These are phyloP conservation scores for Plenodomus lindquistii DNA, from an alignment of 2,329 filamentous ascomycete species.

Conservation along the genomic window DNA sequence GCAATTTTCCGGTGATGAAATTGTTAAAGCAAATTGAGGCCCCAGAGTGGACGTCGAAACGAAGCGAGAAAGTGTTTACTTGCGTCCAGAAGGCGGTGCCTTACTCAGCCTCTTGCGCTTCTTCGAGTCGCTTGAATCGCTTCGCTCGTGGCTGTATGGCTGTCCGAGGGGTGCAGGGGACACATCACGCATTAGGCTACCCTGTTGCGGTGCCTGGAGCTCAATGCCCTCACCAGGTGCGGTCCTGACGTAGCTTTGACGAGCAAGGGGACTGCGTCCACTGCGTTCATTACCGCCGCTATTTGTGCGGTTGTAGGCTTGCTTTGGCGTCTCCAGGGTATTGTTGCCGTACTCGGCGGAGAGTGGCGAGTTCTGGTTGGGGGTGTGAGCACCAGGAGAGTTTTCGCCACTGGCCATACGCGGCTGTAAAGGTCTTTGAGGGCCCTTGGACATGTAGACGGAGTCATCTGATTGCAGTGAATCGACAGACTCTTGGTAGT, in stretches of 20 bases:
- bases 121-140: conserved; percentile 39
- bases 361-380: conserved; percentile 33
- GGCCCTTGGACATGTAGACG: conserved; percentile 32
- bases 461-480: conserved; percentile 42
- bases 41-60: conserved; percentile 8
- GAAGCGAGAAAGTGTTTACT: conserved; percentile 14
- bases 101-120: conserved; percentile 44
- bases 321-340: conserved; percentile 36
- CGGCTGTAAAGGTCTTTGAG: conserved; percentile 27
- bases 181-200: conserved; percentile 39
- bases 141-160: conserved; percentile 28
- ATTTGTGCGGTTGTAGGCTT: conserved; percentile 27
- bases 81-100: conserved; percentile 29
- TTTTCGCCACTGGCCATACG: conserved; percentile 29
- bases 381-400: conserved; percentile 16
- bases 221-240: conserved; percentile 41
- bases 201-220: conserved; percentile 41
- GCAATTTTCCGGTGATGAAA: neutral
- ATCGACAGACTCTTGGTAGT: conserved; percentile 41
- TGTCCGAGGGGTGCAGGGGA: conserved; percentile 38
- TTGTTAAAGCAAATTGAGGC: neutral
- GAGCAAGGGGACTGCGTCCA: conserved; percentile 52
- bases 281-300: conserved; percentile 29
- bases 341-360: conserved; percentile 29
- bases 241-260: conserved; percentile 48